Evolutionary conservation across 495 filamentous ascomycete species (phyloP).

Genomic region (Hyaloscypha variabilis): DNA sequence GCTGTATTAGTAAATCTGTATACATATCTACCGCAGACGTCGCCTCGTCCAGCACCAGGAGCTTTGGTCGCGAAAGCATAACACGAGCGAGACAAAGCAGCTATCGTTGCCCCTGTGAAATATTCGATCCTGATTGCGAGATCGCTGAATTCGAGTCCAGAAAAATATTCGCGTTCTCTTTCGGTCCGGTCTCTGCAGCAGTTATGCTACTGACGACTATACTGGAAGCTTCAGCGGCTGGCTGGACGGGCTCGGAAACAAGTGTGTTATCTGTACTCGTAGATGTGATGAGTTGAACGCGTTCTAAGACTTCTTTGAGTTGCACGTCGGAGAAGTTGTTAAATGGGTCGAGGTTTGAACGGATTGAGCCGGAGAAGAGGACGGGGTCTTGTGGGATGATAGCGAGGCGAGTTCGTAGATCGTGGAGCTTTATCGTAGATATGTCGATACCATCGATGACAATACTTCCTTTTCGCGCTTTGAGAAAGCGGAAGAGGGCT

Average conservation of each 20-base stretch:
- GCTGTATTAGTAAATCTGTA: slow-evolving; percentile 49
- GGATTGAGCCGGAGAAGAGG: slow-evolving; percentile 34
- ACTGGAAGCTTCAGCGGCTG: slow-evolving; percentile 53
- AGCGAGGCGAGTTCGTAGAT: slow-evolving; percentile 47
- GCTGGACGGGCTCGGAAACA: too few relatives aligned
- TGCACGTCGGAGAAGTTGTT: too few relatives aligned
- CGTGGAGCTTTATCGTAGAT: slow-evolving; percentile 40
- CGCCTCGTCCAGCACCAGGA: slow-evolving; percentile 54
- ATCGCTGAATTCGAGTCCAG: too few relatives aligned
- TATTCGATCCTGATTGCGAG: slow-evolving; percentile 34
- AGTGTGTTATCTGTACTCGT: too few relatives aligned
- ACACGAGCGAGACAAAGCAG: slow-evolving; percentile 50
- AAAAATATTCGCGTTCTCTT: slow-evolving; percentile 26
- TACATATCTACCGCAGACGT: slow-evolving; percentile 49
- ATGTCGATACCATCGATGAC: slow-evolving; percentile 53
- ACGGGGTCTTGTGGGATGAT: slow-evolving; percentile 56
- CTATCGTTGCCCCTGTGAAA: slow-evolving; percentile 49
- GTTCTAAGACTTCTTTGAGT: too few relatives aligned
- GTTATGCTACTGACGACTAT: slow-evolving; percentile 22
- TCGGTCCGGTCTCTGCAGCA: slow-evolving; percentile 11
- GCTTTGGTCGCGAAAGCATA: slow-evolving; percentile 42
- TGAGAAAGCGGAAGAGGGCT: slow-evolving; percentile 48
- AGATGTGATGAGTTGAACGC: too few relatives aligned
- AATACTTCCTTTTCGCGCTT: slow-evolving; percentile 41
- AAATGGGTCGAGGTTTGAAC: slow-evolving; percentile 47